Evolutionary conservation across 2,329 filamentous ascomycete species (phyloP).

Genomic region (Triangularia verruculosa): DNA sequence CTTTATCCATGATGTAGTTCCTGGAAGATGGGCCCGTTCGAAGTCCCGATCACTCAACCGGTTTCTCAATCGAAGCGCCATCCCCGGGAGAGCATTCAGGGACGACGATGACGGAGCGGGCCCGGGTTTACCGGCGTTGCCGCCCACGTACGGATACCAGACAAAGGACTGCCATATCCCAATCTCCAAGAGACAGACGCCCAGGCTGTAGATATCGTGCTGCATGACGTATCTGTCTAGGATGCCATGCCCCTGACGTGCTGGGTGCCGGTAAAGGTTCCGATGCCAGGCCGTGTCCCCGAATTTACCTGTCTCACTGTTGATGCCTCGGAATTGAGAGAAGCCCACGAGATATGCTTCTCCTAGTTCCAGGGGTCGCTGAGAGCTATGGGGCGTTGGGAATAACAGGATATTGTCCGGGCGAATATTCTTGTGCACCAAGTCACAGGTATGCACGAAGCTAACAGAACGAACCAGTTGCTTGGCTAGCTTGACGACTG

Average conservation of each 20-base stretch:
- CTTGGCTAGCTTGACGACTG: conserved; percentile 6
- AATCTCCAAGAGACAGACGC: conserved; percentile 22
- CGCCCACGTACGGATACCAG: background rate
- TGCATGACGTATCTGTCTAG: conserved; percentile 15
- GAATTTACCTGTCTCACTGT: background rate
- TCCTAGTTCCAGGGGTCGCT: background rate
- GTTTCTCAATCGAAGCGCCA: background rate
- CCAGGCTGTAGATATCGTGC: conserved; percentile 22
- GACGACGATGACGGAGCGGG: background rate
- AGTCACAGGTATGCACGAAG: conserved; percentile 18
- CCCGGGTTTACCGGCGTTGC: background rate
- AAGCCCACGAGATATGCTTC: conserved; percentile 15
- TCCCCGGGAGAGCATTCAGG: background rate
- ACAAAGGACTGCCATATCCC: conserved; percentile 18
- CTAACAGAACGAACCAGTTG: conserved; percentile 14
- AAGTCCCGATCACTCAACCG: background rate
- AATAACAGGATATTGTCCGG: conserved; percentile 19
- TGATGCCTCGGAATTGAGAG: background rate
- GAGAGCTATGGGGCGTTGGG: background rate
- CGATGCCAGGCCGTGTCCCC: conserved; percentile 10
- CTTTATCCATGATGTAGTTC: conserved; percentile 5
- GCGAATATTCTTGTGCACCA: conserved; percentile 27
- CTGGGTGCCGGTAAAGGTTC: conserved; percentile 20
- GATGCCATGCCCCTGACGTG: conserved; percentile 2
- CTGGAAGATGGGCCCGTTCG: background rate